Evolutionary conservation across 2,329 filamentous ascomycete genomes (phyloP), one percentile per base, ranked within the genome.

Genomic region (Paecilomyces sp.): DNA sequence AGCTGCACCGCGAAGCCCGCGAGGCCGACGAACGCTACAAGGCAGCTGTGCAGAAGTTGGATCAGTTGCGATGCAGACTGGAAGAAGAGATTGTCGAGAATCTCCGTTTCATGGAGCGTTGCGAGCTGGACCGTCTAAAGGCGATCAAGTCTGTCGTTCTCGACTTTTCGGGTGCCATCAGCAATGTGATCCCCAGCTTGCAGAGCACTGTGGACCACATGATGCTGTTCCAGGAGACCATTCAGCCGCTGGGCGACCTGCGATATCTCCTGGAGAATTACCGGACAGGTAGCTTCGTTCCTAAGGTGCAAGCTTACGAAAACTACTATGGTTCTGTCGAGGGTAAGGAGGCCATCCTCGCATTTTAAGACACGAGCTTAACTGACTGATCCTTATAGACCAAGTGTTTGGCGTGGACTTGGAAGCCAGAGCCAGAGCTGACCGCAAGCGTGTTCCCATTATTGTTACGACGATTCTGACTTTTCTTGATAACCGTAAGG

Each of bases 271-370:
- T 99, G 54, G 94, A 99, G 78, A 99, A 93, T 73, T 99, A 99
- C 77, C 88, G 92, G 63, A 99, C 94, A 6, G 94, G 94, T 63
- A 90, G 88, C 65, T 99, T 96, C 73, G 85, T 91, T 57, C 94
- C 94, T 8, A 92, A 86, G 69, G 93, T 97, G 30, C 87, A 92
- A 54, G 89, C 91, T 3, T 99, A 99, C 75, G 94, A 99, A 78
- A 99, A 97, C 75, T 99, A 99, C 78, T 99, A 99, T 80, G 97
- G 97, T 76, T 92, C 90, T 65, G 92, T 97, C 25, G 94, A 97
- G 73, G 82, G 82, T 84, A 71, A 62, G 74, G 31, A 24, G 13
- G 34, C 11, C 55, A 28, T n/a, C 33, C 28, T 13, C 33, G 3
- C 3, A 12, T 15, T 9, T 57, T 55, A 36, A 31, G 52, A 34